A percentile compares a stretch with the other conserved stretches of the same genome.
These are phyloP conservation scores for Vaccinium vitisidaea DNA, from an alignment of 148 eudicot species.

Conservation along the genomic window DNA sequence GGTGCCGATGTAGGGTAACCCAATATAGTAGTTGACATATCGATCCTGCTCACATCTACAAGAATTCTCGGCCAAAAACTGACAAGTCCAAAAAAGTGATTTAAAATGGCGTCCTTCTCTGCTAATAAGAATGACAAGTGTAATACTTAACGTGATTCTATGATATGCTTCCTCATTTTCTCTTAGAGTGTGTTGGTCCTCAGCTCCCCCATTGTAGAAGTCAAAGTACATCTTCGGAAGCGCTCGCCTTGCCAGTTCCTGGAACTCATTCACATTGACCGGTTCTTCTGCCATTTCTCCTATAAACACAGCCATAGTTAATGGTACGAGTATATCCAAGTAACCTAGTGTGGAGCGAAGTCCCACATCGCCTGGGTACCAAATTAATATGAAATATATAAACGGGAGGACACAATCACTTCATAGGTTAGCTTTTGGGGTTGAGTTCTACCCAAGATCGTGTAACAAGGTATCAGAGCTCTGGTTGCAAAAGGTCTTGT, in stretches of 20 bases:
- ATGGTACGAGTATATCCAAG: no score
- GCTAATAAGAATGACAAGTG: background rate
- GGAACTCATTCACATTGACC: constrained; percentile 61
- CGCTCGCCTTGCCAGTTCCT: constrained; percentile 58
- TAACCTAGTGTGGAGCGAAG: background rate
- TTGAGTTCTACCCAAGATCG: no score
- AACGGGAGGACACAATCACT: no score
- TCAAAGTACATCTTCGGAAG: constrained; percentile 88
- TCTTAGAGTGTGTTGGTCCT: constrained; percentile 66
- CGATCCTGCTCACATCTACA: background rate
- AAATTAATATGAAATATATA: no score
- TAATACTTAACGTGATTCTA: constrained; percentile 44
- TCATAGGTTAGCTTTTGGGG: no score
- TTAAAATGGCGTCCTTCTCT: background rate
- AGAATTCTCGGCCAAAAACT: constrained; percentile 67
- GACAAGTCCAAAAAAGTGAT: constrained; percentile 9
- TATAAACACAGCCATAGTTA: background rate
- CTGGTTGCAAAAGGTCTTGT: no score
- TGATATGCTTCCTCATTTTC: constrained; percentile 59
- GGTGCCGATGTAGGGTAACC: no score
- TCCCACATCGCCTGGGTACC: no score
- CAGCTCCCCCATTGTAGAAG: constrained; percentile 66
- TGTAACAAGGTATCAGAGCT: no score
- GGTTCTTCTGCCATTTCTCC: constrained; percentile 48
- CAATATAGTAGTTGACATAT: no score